Base-by-base conservation (phyloP, 345 rosid genomes). In the Citrus mangshanensis region DNA sequence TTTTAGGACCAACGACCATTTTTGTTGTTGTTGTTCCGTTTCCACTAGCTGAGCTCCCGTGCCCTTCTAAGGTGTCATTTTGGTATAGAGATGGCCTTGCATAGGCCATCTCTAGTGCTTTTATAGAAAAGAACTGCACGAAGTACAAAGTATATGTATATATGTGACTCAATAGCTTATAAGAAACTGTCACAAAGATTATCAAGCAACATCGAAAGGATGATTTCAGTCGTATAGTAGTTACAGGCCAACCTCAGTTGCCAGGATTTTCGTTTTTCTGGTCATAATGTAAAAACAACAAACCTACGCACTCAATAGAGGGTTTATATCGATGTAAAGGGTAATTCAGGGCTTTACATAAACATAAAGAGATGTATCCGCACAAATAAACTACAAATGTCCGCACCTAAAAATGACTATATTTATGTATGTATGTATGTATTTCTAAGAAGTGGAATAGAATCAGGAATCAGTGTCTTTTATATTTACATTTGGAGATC, bases 121-220 rank as follows among this genome's bases (percentile, higher is more conserved):
- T 25, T 63, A 5, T 12, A 2, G 37, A 6, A 66, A 28, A 78
- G 74, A 0, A 84, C 86, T 25, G 81, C 86, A 69, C 1, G 60
- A 5, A 55, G 60, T 14, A 55, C 6, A 1, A 21, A 55, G n/a
- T 55, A 22, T 58, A 9, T 7, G 3, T 1, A 4, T 9, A 3
- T 5, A 5, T 1, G 7, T 0, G 7, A 58, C 18, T 18, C 18
- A 6, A 54, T 22, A 6, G 61, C 0, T 58, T 19, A 22, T 10
- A 8, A 7, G 62, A 19, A 58, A 6, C 1, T 58, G 7, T 2
- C n/a, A 55, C 6, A 55, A 4, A 55, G 6, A 16, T 5, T 55
- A 6, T 21, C 22, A 55, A 16, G 18, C 1, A 35, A n/a, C n/a
- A n/a, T n/a, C n/a, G n/a, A n/a, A n/a, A n/a, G n/a, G n/a, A n/a